Evolutionary conservation across 1,139 yeast genomes (phyloP).

Genomic region (Pichia norvegensis): DNA sequence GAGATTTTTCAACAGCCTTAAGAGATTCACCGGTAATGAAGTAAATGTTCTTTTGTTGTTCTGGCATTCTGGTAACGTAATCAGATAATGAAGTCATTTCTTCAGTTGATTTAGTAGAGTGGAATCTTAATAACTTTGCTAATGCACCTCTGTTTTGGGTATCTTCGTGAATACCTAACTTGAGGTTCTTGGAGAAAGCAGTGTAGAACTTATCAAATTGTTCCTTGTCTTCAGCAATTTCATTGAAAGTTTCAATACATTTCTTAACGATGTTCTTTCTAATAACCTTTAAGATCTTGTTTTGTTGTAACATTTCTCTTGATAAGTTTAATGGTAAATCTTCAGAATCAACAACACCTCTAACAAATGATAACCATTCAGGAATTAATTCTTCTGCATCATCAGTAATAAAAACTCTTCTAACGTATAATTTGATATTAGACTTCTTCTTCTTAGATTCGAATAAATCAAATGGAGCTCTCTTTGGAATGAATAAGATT

Average conservation of each 20-base stretch:
- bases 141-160: slow-evolving; percentile 93
- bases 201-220: slow-evolving; percentile 98
- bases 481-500: slow-evolving; percentile 93
- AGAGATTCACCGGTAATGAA: slow-evolving; percentile 98
- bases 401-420: slow-evolving; percentile 99
- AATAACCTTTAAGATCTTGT: slow-evolving; percentile 98
- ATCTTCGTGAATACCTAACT: slow-evolving; percentile 99
- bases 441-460: slow-evolving; percentile 98
- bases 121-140: slow-evolving; percentile 93
- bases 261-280: slow-evolving; percentile 99
- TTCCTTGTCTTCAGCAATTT: slow-evolving; percentile 97
- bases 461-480: slow-evolving; percentile 98
- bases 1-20: slow-evolving; percentile 97
- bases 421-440: slow-evolving; percentile 97
- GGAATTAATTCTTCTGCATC: slow-evolving; percentile 99
- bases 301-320: slow-evolving; percentile 99
- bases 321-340: slow-evolving; percentile 99
- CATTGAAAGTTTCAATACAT: slow-evolving; percentile 96
- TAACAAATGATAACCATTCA: slow-evolving; percentile 96
- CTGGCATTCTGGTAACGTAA: slow-evolving; percentile 99
- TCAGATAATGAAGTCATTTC: slow-evolving; percentile 92
- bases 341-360: slow-evolving; percentile 99
- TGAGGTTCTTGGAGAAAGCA: slow-evolving; percentile 97
- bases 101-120: slow-evolving; percentile 92
- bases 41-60: slow-evolving; percentile 99